Conservation (phyloP, 805 yeast genomes). For the Danielia reshetovae region DNA sequence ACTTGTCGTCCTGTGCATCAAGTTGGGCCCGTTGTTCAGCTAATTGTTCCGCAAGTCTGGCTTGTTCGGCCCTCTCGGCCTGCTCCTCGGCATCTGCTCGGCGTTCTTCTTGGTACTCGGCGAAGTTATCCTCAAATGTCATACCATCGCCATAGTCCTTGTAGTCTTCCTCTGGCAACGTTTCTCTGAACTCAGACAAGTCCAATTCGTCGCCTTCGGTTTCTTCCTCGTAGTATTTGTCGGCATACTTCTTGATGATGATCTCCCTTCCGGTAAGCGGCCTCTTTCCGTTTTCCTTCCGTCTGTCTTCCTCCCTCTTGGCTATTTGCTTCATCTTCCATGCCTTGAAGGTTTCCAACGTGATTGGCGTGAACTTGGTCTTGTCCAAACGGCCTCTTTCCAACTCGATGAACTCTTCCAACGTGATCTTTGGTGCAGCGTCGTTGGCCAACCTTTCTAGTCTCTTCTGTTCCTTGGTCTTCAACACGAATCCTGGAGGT, state of each 20-base stretch:
- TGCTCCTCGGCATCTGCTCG: slow-evolving; percentile 1
- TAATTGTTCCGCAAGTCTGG: background rate
- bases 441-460: slow-evolving; percentile 83
- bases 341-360: slow-evolving; percentile 67
- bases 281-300: slow-evolving; percentile 39
- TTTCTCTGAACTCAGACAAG: slow-evolving; percentile 52
- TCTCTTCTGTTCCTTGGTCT: slow-evolving; percentile 93
- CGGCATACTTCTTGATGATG: slow-evolving; percentile 55
- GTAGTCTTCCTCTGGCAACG: slow-evolving; percentile 45
- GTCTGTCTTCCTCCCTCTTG: slow-evolving; percentile 44
- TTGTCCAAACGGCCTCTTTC: slow-evolving; percentile 83
- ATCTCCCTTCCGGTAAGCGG: slow-evolving; percentile 66
- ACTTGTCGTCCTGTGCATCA: background rate
- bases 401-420: slow-evolving; percentile 93
- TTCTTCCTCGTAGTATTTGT: slow-evolving; percentile 52
- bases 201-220: slow-evolving; percentile 53
- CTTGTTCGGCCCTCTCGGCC: background rate
- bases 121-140: slow-evolving; percentile 12
- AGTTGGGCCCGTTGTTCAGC: too few species aligned
- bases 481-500: slow-evolving; percentile 95
- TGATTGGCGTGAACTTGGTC: slow-evolving; percentile 78
- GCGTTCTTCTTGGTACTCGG: slow-evolving; percentile 2
- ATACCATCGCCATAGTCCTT: slow-evolving; percentile 60
- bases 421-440: slow-evolving; percentile 80
- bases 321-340: slow-evolving; percentile 77